These are phyloP conservation scores for Meyerozyma sp. DNA, from an alignment of 1,139 yeast species.

Conservation along the genomic window DNA sequence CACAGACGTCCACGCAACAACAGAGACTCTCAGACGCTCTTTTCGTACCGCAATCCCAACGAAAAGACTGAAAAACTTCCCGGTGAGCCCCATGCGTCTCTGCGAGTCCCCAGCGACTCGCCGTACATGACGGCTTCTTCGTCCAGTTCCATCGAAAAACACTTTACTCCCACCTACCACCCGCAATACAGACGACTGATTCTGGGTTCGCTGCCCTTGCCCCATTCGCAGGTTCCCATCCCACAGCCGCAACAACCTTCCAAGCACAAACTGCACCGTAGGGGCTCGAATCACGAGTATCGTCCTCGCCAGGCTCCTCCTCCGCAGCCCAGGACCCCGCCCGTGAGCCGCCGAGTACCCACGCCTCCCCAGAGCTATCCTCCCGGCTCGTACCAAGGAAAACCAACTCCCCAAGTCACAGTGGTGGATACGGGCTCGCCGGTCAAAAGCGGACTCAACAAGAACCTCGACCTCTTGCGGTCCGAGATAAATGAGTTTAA, in stretches of 20 bases:
- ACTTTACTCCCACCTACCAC: constrained; percentile 5
- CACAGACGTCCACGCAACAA: constrained; percentile 4
- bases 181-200: constrained; percentile 5
- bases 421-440: not conserved
- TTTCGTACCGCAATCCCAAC: constrained; percentile 25
- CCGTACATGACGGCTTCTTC: constrained; percentile 16
- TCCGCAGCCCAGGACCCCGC: constrained; percentile 4
- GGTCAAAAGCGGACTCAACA: constrained; percentile 18
- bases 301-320: constrained; percentile 10
- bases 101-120: constrained; percentile 10
- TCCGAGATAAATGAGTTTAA: constrained; percentile 44
- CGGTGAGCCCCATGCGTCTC: constrained; percentile 2
- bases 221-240: constrained; percentile 3
- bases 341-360: constrained; percentile 4
- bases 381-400: not conserved
- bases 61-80: constrained; percentile 5
- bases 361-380: constrained; percentile 7
- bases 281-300: constrained; percentile 5
- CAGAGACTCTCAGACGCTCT: constrained; percentile 27
- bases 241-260: constrained; percentile 3
- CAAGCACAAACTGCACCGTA: constrained; percentile 3
- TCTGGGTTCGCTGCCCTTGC: constrained; percentile 2
- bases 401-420: not conserved
- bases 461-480: constrained; percentile 38
- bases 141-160: constrained; percentile 9